Evolutionary conservation across 495 filamentous ascomycete genomes (phyloP), one percentile per base, ranked within the genome.

Genomic region (Halenospora varia): DNA sequence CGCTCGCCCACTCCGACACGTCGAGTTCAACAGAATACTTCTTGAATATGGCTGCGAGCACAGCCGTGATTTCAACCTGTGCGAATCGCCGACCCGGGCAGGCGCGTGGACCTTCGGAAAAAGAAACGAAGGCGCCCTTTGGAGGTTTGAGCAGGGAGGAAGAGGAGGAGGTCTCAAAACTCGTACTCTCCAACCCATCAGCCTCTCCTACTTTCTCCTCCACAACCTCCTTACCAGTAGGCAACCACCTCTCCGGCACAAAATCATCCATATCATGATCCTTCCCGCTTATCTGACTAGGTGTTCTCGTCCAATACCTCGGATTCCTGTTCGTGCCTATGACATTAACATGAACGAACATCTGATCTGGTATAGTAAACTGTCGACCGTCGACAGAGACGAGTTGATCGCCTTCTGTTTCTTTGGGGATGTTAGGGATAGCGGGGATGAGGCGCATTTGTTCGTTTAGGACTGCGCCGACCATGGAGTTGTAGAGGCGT

Each of bases 51-150:
- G 81, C 76, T 1, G 85, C 78, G 55, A 94, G 73, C 58, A 82
- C 87, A 0, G 87, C 87, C 17, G 82, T 73, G 46, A 89, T 74
- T 66, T 94, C 89, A 60, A 91, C 88, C 71, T 90, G 86, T 11
- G 89, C 88, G 63, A 93, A 90, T 57, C 81, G 79, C 52, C 80
- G 78, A 54, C 78, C 89, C 59, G 83, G 78, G 71, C 87, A 94
- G 57, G 84, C 82, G 58, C 82, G 78, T 25, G 78, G 72, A 8
- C 90, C 88, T 39, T 89, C 87, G 48, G 82, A 84, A 70, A 91
- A 93, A 0, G 89, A 83, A 11, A 90, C 71, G 62, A 78, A 92
- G 1, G 83, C 76, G 1, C 87, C 86, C 18, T 80, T 76, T 0
- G 74, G 70, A 0, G 86, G 85, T 20, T 77, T 29, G 71, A 81